Evolutionary conservation across 2,329 filamentous ascomycete genomes (phyloP).

Genomic region (Ceratocystis smalleyi): DNA sequence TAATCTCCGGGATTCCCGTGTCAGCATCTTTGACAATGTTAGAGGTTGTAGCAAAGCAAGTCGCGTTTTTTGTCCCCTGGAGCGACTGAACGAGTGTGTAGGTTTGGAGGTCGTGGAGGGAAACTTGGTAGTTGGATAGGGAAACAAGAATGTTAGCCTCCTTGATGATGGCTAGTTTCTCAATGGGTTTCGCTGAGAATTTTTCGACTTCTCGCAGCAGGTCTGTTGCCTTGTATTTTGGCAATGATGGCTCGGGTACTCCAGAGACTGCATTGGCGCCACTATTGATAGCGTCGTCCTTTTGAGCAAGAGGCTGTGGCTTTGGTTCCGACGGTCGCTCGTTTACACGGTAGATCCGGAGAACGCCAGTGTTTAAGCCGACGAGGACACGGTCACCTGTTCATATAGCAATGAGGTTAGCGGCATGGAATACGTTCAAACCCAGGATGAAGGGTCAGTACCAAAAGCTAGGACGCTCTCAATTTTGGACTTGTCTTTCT

Average conservation of each 20-base stretch:
- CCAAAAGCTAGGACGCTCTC: constrained; percentile 88
- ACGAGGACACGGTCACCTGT: constrained; percentile 78
- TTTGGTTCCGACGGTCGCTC: constrained; percentile 31
- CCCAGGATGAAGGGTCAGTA: constrained; percentile 26
- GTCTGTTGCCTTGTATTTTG: constrained; percentile 49
- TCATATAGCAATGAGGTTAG: constrained; percentile 14
- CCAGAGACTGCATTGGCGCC: constrained; percentile 6
- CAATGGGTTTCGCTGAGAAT: constrained; percentile 78
- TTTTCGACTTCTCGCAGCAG: constrained; percentile 83
- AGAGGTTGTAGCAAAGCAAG: constrained; percentile 80
- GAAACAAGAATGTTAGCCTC: constrained; percentile 86
- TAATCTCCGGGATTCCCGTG: constrained; percentile 82
- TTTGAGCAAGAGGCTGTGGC: constrained; percentile 1
- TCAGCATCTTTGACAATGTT: constrained; percentile 83
- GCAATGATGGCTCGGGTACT: constrained; percentile 6
- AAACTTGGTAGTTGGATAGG: constrained; percentile 77
- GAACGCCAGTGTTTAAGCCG: constrained; percentile 72
- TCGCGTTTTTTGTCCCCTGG: constrained; percentile 70
- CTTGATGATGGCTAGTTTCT: constrained; percentile 90
- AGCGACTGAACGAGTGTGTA: constrained; percentile 71
- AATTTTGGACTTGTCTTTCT: constrained; percentile 91
- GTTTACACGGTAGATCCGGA: constrained; percentile 86
- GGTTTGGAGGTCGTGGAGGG: constrained; percentile 73
- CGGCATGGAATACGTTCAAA: background rate
- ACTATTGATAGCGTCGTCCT: background rate